Evolutionary conservation across 352 stramenopile genomes (phyloP), one percentile per base, ranked within the genome.

Genomic region (Phytophthora brassicae): DNA sequence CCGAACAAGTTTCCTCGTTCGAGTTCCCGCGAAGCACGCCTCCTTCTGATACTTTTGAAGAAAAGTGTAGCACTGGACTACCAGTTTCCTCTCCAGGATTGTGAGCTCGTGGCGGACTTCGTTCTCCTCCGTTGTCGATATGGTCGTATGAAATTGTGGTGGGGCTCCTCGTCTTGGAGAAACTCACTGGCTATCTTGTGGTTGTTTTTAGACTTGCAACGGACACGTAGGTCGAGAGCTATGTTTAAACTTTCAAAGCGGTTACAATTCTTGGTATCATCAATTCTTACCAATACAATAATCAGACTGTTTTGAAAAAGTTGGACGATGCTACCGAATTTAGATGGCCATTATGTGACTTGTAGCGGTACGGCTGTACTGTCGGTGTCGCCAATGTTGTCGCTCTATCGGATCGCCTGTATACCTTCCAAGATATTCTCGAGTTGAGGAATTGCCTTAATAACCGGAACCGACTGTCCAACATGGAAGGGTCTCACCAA

Each of bases 51-150:
- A 47, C 29, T 47, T 47, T 31, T 47, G 19, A 17, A 17, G 22
- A 47, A 29, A 47, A 31, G 41, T 47, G 41, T 47, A 47, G 41
- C 41, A 47, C 8, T 31, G 41, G 19, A 47, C 19, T 47, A 47
- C 19, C 41, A 47, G 28, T 47, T 47, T 47, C 41, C 0, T 47
- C 41, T 47, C 41, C 1, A 47, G 28, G 17, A 47, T 47, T 47
- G 41, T 47, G 41, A 47, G 19, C 20, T 47, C 41, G 7, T 28
- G 41, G 8, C 20, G 6, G 41, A 3, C 41, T 31, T 47, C 41
- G 8, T n/a, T 7, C 8, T 31, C 8, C 3, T 47, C 41, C 41
- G 29, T 47, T 20, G 20, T 19, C 41, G 29, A 19, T 28, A 31
- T 47, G 20, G 41, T 47, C 9, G n/a, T 47, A 3, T 47, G 41